Base-by-base conservation (phyloP, 2,329 filamentous ascomycete genomes). In the Clonostachys byssicola region DNA sequence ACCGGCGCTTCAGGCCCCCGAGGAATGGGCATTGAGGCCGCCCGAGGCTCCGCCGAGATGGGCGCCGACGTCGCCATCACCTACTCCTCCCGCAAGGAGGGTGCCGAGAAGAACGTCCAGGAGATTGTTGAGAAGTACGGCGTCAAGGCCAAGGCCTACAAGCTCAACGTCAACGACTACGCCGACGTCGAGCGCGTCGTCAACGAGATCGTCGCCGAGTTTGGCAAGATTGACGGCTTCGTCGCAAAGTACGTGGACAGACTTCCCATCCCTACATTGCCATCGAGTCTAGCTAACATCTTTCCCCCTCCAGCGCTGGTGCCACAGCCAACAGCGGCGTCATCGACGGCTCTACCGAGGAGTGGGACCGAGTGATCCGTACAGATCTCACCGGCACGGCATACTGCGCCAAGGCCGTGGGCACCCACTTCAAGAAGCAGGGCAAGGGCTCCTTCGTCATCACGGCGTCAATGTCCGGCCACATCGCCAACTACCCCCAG, bases 171-270 rank as follows among this genome's bases (percentile, higher is more conserved):
- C 20, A 72, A 67, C 34, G 66, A 77, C 47, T 73, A 67, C 51
- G 55, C 59, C 12, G 60, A 67, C 12, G 70, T 78, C 49, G 63
- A 76, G 47, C 43, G 40, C 17, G 47, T 52, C 38, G 66, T 80
- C 48, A 65, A 69, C 49, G 80, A 88, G 16, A 81, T 89, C 56
- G 76, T 85, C 60, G 70, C 72, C 56, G 86, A 89, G 58, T 89
- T 89, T 56, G 81, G 81, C 54, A 79, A 80, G 35, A 77, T 88
- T 38, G 85, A 88, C 53, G 77, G 85, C 52, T 86, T 89, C 59
- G 77, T 89, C 48, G 85, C 85, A 54, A 88, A 89, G 50, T 52
- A 46, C 34, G 50, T 48, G 9, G 10, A 16, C 34, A 13, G 20
- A 34, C 42, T n/a, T 34, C 16, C 36, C 23, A 30, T 30, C 23